Conservation (phyloP, 306 rosid species). For the Trichosanthes truncata region DNA sequence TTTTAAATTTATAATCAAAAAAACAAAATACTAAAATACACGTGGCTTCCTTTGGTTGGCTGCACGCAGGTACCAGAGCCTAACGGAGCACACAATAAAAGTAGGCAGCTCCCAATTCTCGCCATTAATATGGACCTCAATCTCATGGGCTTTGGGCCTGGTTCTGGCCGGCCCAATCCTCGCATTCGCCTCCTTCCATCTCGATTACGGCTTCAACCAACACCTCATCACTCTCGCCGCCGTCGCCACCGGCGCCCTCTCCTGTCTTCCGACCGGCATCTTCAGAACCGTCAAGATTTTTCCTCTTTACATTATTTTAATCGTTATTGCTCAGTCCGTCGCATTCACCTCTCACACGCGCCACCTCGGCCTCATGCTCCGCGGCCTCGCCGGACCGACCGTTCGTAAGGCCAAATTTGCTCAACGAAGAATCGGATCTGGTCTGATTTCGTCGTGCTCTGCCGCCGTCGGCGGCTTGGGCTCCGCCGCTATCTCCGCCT, state of each 20-base stretch:
- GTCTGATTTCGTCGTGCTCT: conserved; percentile 46
- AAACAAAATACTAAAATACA: neutral
- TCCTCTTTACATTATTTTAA: conserved; percentile 48
- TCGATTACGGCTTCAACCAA: conserved; percentile 50
- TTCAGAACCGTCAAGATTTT: conserved; percentile 51
- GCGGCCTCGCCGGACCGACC: conserved; percentile 34
- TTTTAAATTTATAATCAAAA: no score
- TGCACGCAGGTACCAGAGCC: conserved; percentile 46
- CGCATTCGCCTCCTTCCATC: conserved; percentile 42
- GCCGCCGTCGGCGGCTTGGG: conserved; percentile 44
- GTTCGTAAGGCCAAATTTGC: conserved; percentile 26
- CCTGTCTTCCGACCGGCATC: conserved; percentile 68
- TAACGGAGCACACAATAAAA: conserved; percentile 37
- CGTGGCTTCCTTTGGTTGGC: neutral
- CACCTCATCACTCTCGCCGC: conserved; percentile 32
- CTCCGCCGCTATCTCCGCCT: conserved; percentile 49
- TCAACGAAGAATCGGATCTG: conserved; percentile 31
- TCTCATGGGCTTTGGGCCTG: conserved; percentile 72
- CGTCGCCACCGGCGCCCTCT: conserved; percentile 50
- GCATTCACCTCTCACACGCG: conserved; percentile 72
- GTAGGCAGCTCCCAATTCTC: conserved; percentile 23
- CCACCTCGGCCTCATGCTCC: conserved; percentile 64
- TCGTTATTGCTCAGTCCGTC: conserved; percentile 43
- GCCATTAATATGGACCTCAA: conserved; percentile 64
- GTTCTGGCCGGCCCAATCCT: conserved; percentile 54